Percentiles rank a stretch among this genome's conserved stretches.
Conservation (phyloP, 495 filamentous ascomycete species). For the Chaetomidium leptoderma region DNA sequence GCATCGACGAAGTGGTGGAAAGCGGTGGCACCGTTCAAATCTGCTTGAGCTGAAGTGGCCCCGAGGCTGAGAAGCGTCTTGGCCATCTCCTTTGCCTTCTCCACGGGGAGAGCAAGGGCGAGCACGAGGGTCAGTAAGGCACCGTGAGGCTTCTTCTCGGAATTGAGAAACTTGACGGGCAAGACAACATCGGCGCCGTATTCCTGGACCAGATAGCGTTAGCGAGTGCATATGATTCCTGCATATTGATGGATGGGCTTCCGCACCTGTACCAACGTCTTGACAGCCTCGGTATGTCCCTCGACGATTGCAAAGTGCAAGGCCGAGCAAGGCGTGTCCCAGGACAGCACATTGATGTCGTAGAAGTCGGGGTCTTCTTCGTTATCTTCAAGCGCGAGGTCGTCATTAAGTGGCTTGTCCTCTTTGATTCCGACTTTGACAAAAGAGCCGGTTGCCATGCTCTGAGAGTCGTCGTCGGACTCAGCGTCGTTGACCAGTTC, state of each 20-base stretch:
- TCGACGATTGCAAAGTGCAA: slow-evolving; percentile 72
- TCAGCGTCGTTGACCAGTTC: slow-evolving; percentile 42
- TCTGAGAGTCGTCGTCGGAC: slow-evolving; percentile 39
- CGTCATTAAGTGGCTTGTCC: slow-evolving; percentile 30
- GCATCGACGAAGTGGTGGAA: slow-evolving; percentile 54
- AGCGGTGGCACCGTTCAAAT: slow-evolving; percentile 53
- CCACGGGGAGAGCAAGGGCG: slow-evolving; percentile 51
- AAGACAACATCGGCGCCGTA: slow-evolving; percentile 70
- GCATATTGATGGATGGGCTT: background rate
- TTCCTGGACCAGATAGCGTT: slow-evolving; percentile 27
- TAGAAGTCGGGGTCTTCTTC: slow-evolving; percentile 71
- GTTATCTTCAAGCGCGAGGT: slow-evolving; percentile 45
- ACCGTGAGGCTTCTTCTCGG: slow-evolving; percentile 42
- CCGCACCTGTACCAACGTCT: slow-evolving; percentile 56
- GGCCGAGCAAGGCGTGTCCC: slow-evolving; percentile 67
- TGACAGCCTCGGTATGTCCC: slow-evolving; percentile 63
- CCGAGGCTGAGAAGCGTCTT: slow-evolving; percentile 62
- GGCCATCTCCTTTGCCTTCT: slow-evolving; percentile 58
- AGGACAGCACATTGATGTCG: slow-evolving; percentile 67
- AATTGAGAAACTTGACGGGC: slow-evolving; percentile 58
- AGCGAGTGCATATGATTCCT: background rate
- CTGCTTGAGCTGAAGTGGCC: slow-evolving; percentile 68
- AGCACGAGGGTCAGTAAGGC: slow-evolving; percentile 65
- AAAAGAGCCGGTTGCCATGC: slow-evolving; percentile 60
- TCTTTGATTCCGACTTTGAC: slow-evolving; percentile 55